These are phyloP conservation scores for Peronospora belbahrii DNA, from an alignment of 352 stramenopile genomes.

Conservation along the genomic window DNA sequence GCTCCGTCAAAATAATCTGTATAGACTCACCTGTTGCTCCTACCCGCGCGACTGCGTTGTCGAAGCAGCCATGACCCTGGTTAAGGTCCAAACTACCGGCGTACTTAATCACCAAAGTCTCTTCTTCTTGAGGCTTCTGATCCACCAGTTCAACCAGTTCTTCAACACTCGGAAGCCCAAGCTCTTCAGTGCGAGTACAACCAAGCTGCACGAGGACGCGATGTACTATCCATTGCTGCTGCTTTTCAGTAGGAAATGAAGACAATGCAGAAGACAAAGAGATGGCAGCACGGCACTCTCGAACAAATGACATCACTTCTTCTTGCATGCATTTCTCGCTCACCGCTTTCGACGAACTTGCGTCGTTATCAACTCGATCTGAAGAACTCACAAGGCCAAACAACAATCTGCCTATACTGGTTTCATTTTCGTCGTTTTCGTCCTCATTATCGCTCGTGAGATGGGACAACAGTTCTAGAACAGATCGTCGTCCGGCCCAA, in stretches of 20 bases:
- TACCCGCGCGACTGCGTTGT: not conserved
- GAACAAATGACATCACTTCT: conserved; percentile 23
- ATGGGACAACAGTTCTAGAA: conserved; percentile 21
- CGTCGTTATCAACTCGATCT: not conserved
- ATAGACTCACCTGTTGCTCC: conserved; percentile 40
- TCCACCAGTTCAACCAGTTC: conserved; percentile 20
- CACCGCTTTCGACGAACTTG: not conserved
- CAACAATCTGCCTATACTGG: conserved; percentile 8
- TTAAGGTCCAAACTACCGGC: conserved; percentile 27
- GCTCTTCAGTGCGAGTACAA: conserved; percentile 11
- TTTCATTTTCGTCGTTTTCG: conserved; percentile 1
- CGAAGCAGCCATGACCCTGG: conserved; percentile 1
- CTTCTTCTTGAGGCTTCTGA: not conserved
- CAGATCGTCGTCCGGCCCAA: conserved; percentile 18
- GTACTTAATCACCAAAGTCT: conserved; percentile 31
- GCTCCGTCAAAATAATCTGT: conserved; percentile 29
- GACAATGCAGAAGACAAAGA: conserved; percentile 18
- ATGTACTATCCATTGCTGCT: conserved; percentile 27
- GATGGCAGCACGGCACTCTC: conserved; percentile 20
- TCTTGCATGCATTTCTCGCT: conserved; percentile 14
- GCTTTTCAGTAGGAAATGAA: conserved; percentile 20
- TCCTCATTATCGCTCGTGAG: conserved; percentile 8
- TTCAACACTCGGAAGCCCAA: conserved; percentile 16
- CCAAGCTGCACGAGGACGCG: conserved; percentile 24
- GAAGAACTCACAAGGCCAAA: conserved; percentile 4